Base-by-base conservation (phyloP, 148 eudicot genomes). In the Gaultheria prostrata region DNA sequence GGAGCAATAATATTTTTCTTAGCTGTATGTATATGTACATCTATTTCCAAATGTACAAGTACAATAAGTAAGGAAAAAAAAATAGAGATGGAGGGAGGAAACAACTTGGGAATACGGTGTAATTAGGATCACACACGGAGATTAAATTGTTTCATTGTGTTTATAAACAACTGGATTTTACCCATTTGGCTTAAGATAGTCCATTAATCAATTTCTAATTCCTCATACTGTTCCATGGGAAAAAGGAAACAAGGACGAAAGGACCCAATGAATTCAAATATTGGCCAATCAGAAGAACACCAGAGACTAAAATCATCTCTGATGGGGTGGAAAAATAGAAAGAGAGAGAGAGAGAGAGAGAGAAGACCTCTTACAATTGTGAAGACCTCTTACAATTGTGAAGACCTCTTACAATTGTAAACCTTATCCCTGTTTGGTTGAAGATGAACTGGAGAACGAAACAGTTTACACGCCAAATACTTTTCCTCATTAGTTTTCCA, bases 1-100 rank as follows among this genome's bases (percentile, higher is more conserved):
- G 35, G 26, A 76, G 11, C n/a, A 85, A 76, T 51, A 76, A 49
- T 57, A 32, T 20, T 56, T 79, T 79, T 32, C 61, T 54, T 8
- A 51, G 65, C 33, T 21, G 9, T 35, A 30, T 8, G 20, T 71
- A 50, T 7, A 28, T n/a, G 17, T 65, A 65, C 32, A 26, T 28
- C 10, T 57, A 57, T 65, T 65, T 26, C 33, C 10, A 26, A 24
- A 63, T n/a, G 69, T 63, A 63, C 2, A 63, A 11, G 70, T n/a
- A n/a, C 14, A 63, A 63, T 24, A 63, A 24, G 26, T 63, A 10
- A 63, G 24, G 20, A 24, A 53, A 8, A 67, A 49, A 14, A 2
- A 14, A 11, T 20, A 48, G 10, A 4, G 45, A 81, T 4, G 32
- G 8, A 17, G 46, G 28, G 75, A 30, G 49, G 53, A 17, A 81